A percentile compares a stretch with the other conserved stretches of the same genome.
Evolutionary conservation across 306 rosid genomes (phyloP).

Genomic region (Cucurbita moschata): DNA sequence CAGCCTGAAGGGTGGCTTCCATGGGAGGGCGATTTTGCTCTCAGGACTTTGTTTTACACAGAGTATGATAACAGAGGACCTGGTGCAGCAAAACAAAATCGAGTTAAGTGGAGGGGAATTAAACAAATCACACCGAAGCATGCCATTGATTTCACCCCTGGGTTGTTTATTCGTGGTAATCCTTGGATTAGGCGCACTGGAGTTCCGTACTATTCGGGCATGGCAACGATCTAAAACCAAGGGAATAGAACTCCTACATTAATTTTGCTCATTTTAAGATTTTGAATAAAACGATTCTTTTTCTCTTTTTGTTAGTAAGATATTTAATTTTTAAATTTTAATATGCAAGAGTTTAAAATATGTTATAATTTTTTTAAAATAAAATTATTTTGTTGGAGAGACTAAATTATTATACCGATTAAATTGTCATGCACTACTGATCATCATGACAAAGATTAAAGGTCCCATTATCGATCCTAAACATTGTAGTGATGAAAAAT

Average conservation of each 20-base stretch:
- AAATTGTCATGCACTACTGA: too few species aligned
- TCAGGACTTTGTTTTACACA: slow-evolving; percentile 22
- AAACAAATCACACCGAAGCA: slow-evolving; percentile 2
- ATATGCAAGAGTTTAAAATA: too few species aligned
- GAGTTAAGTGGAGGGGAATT: slow-evolving; percentile 45
- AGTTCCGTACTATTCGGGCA: slow-evolving; percentile 22
- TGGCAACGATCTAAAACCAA: not conserved
- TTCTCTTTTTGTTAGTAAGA: too few species aligned
- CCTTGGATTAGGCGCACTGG: slow-evolving; percentile 42
- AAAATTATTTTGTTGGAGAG: too few species aligned
- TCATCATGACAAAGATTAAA: too few species aligned
- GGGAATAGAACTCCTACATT: not conserved
- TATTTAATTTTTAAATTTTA: too few species aligned
- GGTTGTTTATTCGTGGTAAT: slow-evolving; percentile 23
- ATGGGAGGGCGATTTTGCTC: slow-evolving; percentile 18
- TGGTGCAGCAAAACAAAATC: slow-evolving; percentile 6
- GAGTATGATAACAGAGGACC: slow-evolving; percentile 46
- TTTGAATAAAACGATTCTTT: too few species aligned
- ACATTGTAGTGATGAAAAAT: too few species aligned
- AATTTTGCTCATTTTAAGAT: too few species aligned
- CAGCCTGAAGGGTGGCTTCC: slow-evolving; percentile 35
- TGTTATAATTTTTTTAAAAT: too few species aligned
- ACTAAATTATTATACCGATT: too few species aligned
- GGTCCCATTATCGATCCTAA: too few species aligned
- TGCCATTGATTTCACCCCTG: slow-evolving; percentile 23